Evolutionary conservation across 2,329 filamentous ascomycete species (phyloP), one percentile per base, ranked within the genome.

Genomic region (Trichoderma hamatum): DNA sequence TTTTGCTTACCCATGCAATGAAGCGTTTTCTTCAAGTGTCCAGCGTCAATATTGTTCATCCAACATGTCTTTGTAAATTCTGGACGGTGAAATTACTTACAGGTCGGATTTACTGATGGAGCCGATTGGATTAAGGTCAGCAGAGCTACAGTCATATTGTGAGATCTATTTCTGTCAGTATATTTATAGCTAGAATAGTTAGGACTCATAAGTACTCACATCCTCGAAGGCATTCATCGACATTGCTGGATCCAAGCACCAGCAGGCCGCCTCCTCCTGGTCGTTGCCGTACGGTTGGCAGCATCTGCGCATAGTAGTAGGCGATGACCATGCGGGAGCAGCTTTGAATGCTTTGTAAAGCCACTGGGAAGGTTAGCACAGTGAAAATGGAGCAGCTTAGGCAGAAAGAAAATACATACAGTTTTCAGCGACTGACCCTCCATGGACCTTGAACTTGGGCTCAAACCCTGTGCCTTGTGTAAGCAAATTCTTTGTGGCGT

Each of bases 311-410:
- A 26, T 63, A 43, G 3, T 68, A 52, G 32, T 68, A 70, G 13
- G 69, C 52, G 14, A 86, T 79, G 2, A 92, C 88, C 85, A 92
- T 90, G 58, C 89, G 82, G 13, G 84, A 82, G 19, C 89, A 81
- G 5, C 88, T 89, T 68, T 91, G 89, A 63, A 91, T 88, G 74
- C 91, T 90, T 72, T 91, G 89, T 24, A 89, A 78, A 0, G 88
- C 87, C 1, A 90, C 60, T 63, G 14, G 3, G 30, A 19, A 26
- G 19, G 21, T 63, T 36, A 63, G 78, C 36, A 7, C 21, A 16
- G 4, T 43, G 16, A 43, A 24, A 52, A 21, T 21, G 10, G 4
- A 36, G 46, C 10, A 21, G 7, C 16, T 1, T 24, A 36, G n/a
- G n/a, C n/a, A 14, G 14, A 14, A 52, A 56, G 3, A 34, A 52